Evolutionary conservation across 2,329 filamentous ascomycete species (phyloP), one percentile per base, ranked within the genome.

Genomic region (Monosporascus sp.): DNA sequence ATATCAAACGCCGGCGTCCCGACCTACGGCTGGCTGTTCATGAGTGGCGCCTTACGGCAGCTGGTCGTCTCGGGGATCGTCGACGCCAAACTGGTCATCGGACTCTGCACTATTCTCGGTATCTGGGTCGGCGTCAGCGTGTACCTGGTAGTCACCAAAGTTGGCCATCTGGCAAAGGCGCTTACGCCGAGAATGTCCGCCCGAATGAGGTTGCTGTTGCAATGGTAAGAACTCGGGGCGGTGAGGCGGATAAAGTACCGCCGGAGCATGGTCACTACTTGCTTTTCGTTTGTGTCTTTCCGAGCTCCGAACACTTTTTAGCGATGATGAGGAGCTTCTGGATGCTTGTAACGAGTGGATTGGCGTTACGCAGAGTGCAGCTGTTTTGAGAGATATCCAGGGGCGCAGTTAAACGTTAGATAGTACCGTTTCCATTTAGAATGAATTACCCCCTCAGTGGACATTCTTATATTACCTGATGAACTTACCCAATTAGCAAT

Each of bases 61-160:
- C 60, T 72, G 20, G 61, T 71, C 20, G 62, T 64, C 8, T 54
- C 59, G 11, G 60, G 70, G 20, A 62, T 79, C 8, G 71, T 74
- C 3, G 71, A 77, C 42, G 74, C 71, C 5, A 72, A 73, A 42
- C 58, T 78, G n/a, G 64, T 71, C 22, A 73, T 74, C 7, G 75
- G 75, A 0, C 58, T 81, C 20, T 70, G 70, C 3, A 60, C 78
- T 22, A 79, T 81, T 48, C 46, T 76, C 22, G 70, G 71, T 1
- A 76, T 77, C 54, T 80, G 78, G 78, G 70, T 68, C 27, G 61
- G 77, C 17, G 77, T 78, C 0, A 73, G 77, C 2, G 62, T 73
- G 37, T 81, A 80, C 52, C 70, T 81, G 52, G 57, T 72, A 36
- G 78, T 80, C 48, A 78, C 74, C 15, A 75, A 80, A 59, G 65